Base-by-base conservation (phyloP, 2,329 filamentous ascomycete species). In the Ascochyta fabae region DNA sequence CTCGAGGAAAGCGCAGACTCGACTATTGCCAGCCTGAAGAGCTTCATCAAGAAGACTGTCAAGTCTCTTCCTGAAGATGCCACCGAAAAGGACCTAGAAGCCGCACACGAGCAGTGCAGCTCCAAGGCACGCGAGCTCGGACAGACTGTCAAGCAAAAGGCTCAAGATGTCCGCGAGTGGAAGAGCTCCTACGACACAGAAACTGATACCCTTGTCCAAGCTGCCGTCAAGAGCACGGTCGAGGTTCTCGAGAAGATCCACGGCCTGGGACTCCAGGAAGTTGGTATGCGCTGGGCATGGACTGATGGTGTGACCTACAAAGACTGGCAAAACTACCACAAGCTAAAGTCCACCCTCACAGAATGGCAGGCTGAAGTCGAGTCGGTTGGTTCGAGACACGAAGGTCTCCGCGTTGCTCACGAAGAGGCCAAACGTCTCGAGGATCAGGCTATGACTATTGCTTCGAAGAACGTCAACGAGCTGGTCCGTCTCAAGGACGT, bases 291-390 rank as follows among this genome's bases (percentile, higher is more conserved):
- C 56, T 99, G 95, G 93, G 92, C 94, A 12, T 96, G 91, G 88
- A 95, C 92, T 79, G 92, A 98, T 54, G 92, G 92, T 29, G 86
- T 99, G 58, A 96, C 94, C 1, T 97, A 99, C 81, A 93, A 96
- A 75, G 92, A 99, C 74, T 99, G 95, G 95, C 86, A 89, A 56
- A 95, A 94, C 74, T 99, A 96, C 71, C 92, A 98, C 74, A 86
- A 90, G 56, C 81, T 99, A 54, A 96, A 91, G 79, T 86, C 84
- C 49, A 88, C 90, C 12, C 90, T 97, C 48, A 88, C 89, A 43
- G 86, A 91, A 67, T 97, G 94, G 92, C 89, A 91, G 51, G 82
- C 86, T 33, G 91, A 96, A 64, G 87, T 99, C 43, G 88, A 91
- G 71, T 82, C 87, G 55, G 84, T 93, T 48, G 90, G 92, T 35